Base-by-base conservation (phyloP, 352 stramenopile species). In the Globisporangium echinulatum region DNA sequence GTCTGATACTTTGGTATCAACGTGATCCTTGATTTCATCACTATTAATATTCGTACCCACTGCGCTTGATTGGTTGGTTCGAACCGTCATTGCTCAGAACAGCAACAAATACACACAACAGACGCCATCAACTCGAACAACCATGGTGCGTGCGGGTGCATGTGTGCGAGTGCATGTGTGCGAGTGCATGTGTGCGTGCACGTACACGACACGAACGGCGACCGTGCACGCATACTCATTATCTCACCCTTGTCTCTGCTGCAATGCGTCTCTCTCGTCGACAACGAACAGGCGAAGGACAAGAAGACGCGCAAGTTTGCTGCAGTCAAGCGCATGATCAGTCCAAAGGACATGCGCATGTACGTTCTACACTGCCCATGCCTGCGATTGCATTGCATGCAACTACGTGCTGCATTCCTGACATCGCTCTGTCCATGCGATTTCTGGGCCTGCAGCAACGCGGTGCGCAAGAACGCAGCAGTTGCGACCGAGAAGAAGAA, bases 261-360 rank as follows among this genome's bases (percentile, higher is more conserved):
- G 13, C 15, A 17, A 17, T 48, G 43, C 10, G 7, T n/a, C 43
- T n/a, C 43, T 15, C 15, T 13, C 9, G 11, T 47, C 42, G 10
- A 0, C 13, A 5, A 17, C 6, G 43, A 48, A 42, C 59, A 94
- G 79, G 96, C 88, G 47, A 99, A 99, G 71, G 88, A 96, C 59
- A 99, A 99, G 82, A 99, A 99, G 72, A 98, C 94, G 36, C 86
- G 96, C 66, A 98, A 98, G 67, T 99, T 98, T 73, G 97, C 97
- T 49, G 85, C 97, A 50, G 88, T 97, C 44, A 99, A 99, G 85
- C 97, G 97, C 68, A 97, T 99, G 60, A 98, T 99, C 60, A 98
- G 89, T 69, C 94, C 96, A 49, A 99, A 98, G 73, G 97, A 99
- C 76, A 92, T 87, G 59, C 88, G 97, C 54, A 96, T 99, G 67